Percentiles rank a stretch among this genome's conserved stretches.
Evolutionary conservation across 352 stramenopile genomes (phyloP).

Genomic region (Peronospora tabacina): DNA sequence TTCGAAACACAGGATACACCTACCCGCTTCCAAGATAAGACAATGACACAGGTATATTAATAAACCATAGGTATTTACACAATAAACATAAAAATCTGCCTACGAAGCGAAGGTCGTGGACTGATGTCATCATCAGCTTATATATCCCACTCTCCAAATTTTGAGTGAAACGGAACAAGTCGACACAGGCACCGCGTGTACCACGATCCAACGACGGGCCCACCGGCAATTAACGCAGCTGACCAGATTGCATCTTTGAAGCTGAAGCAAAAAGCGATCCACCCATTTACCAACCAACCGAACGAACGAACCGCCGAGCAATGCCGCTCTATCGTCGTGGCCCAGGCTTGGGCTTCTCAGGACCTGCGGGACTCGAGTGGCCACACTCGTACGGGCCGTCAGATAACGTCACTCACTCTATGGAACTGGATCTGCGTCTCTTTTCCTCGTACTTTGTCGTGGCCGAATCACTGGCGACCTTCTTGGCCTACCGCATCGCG

Average conservation of each 20-base stretch:
- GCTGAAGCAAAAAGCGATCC: not conserved
- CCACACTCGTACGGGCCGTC: constrained; percentile 44
- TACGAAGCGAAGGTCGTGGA: too few relatives aligned
- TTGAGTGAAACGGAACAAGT: too few relatives aligned
- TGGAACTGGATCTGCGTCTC: constrained; percentile 55
- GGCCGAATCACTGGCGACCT: constrained; percentile 67
- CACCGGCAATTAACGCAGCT: not conserved
- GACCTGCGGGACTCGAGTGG: constrained; percentile 28
- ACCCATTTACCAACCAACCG: too few relatives aligned
- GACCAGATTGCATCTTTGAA: constrained; percentile 8
- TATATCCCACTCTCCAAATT: too few relatives aligned
- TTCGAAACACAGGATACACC: too few relatives aligned
- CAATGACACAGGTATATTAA: too few relatives aligned
- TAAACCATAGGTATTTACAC: too few relatives aligned
- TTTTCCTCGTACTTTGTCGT: constrained; percentile 78
- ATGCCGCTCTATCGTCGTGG: constrained; percentile 60
- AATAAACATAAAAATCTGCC: too few relatives aligned
- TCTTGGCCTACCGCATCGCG: constrained; percentile 69
- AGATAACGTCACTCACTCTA: constrained; percentile 28
- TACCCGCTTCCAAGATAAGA: too few relatives aligned
- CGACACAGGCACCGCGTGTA: too few relatives aligned
- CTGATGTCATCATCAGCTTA: too few relatives aligned
- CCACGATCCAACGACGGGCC: too few relatives aligned
- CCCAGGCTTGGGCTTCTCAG: constrained; percentile 37
- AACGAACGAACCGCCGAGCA: not conserved